Evolutionary conservation across 208 protist species (phyloP).

Genomic region (Acanthamoeba triangularis): DNA sequence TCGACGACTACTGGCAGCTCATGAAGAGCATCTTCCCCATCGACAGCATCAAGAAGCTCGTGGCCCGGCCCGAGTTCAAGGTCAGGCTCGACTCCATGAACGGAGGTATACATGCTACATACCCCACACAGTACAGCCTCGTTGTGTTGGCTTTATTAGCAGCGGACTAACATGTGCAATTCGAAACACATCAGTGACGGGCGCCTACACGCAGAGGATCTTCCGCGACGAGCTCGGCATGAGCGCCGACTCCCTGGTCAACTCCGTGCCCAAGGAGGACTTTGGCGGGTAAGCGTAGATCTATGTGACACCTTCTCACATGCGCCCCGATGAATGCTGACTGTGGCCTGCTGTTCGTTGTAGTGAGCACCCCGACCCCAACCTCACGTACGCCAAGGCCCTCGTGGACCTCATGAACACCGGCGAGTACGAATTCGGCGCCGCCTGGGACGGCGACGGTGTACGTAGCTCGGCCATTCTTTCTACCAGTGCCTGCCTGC

Average conservation of each 20-base stretch:
- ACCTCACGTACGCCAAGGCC: constrained; percentile 97
- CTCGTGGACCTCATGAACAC: constrained; percentile 95
- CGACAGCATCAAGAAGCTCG: constrained; percentile 90
- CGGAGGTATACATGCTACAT: constrained; percentile 86
- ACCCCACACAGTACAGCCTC: neutral
- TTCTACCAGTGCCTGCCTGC: neutral
- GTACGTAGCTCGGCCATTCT: constrained; percentile 15
- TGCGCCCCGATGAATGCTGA: neutral
- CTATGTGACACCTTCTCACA: neutral
- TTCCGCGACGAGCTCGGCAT: constrained; percentile 96
- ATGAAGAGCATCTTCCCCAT: constrained; percentile 98
- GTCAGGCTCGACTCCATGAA: constrained; percentile 96
- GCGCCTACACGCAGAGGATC: constrained; percentile 96
- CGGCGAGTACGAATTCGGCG: constrained; percentile 94
- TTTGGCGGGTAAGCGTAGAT: constrained; percentile 93
- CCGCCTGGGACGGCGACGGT: constrained; percentile 98
- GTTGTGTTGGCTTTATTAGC: neutral
- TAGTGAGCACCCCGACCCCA: constrained; percentile 98
- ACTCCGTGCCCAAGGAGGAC: constrained; percentile 92
- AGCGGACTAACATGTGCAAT: neutral
- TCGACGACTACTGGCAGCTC: constrained; percentile 94
- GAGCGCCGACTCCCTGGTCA: constrained; percentile 82
- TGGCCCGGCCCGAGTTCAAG: constrained; percentile 93
- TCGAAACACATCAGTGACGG: constrained; percentile 91
- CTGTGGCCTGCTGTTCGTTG: constrained; percentile 53